Percentiles rank a stretch among this genome's conserved stretches.
Conservation (phyloP, 768 basidiomycete genomes). For the Rickenella mellea region DNA sequence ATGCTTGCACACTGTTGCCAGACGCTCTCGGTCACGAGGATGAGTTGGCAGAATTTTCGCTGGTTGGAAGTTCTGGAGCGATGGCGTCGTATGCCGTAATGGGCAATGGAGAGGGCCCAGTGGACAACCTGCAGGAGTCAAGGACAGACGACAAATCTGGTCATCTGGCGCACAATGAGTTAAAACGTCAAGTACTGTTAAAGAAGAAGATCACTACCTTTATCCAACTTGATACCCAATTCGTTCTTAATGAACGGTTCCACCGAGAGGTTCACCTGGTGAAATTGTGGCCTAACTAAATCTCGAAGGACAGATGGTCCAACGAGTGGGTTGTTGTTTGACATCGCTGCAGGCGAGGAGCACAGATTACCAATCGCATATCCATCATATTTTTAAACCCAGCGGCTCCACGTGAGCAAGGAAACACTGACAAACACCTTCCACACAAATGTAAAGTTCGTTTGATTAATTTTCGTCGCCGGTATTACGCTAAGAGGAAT, state of each 20-base stretch:
- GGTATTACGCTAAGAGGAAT: too few species aligned
- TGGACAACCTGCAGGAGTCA: conserved; percentile 80
- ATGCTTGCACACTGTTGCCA: conserved; percentile 96
- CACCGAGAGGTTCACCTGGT: conserved; percentile 83
- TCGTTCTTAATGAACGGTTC: conserved; percentile 78
- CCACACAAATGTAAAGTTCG: too few species aligned
- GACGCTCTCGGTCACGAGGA: conserved; percentile 72
- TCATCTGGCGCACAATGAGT: conserved; percentile 48
- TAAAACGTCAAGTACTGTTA: not conserved
- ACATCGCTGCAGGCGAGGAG: not conserved
- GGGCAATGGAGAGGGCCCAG: conserved; percentile 90
- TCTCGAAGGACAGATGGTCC: conserved; percentile 32
- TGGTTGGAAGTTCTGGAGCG: conserved; percentile 82
- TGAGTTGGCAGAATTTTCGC: conserved; percentile 75
- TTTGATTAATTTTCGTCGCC: too few species aligned
- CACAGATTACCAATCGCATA: too few species aligned
- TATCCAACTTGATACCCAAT: conserved; percentile 81
- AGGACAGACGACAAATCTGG: conserved; percentile 83
- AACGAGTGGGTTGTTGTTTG: conserved; percentile 15
- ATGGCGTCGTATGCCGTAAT: conserved; percentile 83
- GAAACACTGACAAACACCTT: too few species aligned
- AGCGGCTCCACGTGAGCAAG: too few species aligned
- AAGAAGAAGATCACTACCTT: conserved; percentile 46
- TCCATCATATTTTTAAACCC: too few species aligned
- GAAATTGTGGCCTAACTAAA: conserved; percentile 82